Percentiles rank a stretch among this genome's conserved stretches.
Conservation (phyloP, 2,329 filamentous ascomycete species). For the Didymellaceae sp. region DNA sequence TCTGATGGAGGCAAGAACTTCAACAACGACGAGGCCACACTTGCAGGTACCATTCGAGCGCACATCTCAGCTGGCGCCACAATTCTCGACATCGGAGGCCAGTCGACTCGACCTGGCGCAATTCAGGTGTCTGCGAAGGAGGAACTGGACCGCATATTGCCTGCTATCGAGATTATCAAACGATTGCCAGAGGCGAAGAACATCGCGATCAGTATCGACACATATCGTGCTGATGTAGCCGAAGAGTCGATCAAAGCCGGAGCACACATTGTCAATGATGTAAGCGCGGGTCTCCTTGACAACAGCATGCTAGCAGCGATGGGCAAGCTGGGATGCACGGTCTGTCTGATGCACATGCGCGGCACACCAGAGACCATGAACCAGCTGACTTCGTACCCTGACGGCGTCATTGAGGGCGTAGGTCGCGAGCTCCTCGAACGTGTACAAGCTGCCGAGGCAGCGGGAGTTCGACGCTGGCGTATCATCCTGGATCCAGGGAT, state of each 20-base stretch:
- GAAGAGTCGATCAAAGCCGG: conserved; percentile 76
- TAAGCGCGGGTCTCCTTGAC: conserved; percentile 83
- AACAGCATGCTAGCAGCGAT: conserved; percentile 81
- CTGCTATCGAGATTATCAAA: conserved; percentile 77
- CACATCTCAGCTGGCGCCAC: conserved; percentile 75
- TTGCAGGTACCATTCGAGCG: conserved; percentile 64
- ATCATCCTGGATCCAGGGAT: conserved; percentile 94
- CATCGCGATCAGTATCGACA: conserved; percentile 87
- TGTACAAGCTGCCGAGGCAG: conserved; percentile 75
- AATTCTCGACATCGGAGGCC: conserved; percentile 91
- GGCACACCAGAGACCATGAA: conserved; percentile 86
- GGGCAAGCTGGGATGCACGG: conserved; percentile 76
- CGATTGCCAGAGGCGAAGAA: conserved; percentile 66
- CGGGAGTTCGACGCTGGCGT: conserved; percentile 88
- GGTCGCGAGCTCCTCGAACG: conserved; percentile 72
- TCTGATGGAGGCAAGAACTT: conserved; percentile 77
- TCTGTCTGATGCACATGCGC: conserved; percentile 92
- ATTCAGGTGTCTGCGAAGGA: conserved; percentile 72
- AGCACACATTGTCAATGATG: conserved; percentile 93
- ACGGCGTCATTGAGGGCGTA: conserved; percentile 70
- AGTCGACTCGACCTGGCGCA: conserved; percentile 84
- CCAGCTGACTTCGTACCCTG: conserved; percentile 66
- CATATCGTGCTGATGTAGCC: conserved; percentile 86
- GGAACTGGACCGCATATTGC: conserved; percentile 79
- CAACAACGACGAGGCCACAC: conserved; percentile 51